Percentiles rank a stretch among this genome's conserved stretches.
Evolutionary conservation across 2,329 filamentous ascomycete genomes (phyloP).

Genomic region (Colletotrichum filicis): DNA sequence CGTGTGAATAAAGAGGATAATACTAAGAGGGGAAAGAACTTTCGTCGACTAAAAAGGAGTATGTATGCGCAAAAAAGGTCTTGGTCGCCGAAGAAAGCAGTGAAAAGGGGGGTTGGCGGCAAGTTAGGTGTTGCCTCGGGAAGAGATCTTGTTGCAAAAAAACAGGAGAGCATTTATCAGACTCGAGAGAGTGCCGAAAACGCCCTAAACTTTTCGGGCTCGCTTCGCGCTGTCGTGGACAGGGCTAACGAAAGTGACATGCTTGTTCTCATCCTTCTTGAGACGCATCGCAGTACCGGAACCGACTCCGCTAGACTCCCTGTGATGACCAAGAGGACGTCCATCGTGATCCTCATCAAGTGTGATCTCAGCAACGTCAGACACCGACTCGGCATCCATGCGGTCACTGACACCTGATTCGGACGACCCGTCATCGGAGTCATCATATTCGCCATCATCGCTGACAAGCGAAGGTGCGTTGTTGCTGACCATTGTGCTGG

Average conservation of each 20-base stretch:
- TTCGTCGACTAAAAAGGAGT: slow-evolving; percentile 36
- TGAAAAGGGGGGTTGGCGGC: slow-evolving; percentile 34
- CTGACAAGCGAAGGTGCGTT: slow-evolving; percentile 83
- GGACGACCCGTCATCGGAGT: slow-evolving; percentile 73
- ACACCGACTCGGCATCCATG: slow-evolving; percentile 68
- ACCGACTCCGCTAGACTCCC: slow-evolving; percentile 48
- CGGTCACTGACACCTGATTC: slow-evolving; percentile 68
- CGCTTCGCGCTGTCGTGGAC: slow-evolving; percentile 54
- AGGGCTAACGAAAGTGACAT: slow-evolving; percentile 65
- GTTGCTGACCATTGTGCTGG: slow-evolving; percentile 76
- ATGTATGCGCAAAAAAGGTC: slow-evolving; percentile 34
- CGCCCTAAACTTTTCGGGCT: slow-evolving; percentile 33
- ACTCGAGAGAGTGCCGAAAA: background rate
- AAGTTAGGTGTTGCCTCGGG: slow-evolving; percentile 10
- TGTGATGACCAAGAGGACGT: slow-evolving; percentile 55
- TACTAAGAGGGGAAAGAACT: slow-evolving; percentile 14
- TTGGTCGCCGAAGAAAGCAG: slow-evolving; percentile 35
- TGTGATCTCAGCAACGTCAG: slow-evolving; percentile 71
- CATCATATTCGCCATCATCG: slow-evolving; percentile 83
- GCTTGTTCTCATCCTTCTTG: slow-evolving; percentile 65
- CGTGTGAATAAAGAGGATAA: slow-evolving; percentile 20
- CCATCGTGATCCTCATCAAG: slow-evolving; percentile 67
- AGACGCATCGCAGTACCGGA: slow-evolving; percentile 56
- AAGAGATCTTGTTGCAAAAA: slow-evolving; percentile 5
- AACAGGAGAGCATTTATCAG: background rate